Base-by-base conservation (phyloP, 2,329 filamentous ascomycete genomes). In the Aurifilum marmelostoma region DNA sequence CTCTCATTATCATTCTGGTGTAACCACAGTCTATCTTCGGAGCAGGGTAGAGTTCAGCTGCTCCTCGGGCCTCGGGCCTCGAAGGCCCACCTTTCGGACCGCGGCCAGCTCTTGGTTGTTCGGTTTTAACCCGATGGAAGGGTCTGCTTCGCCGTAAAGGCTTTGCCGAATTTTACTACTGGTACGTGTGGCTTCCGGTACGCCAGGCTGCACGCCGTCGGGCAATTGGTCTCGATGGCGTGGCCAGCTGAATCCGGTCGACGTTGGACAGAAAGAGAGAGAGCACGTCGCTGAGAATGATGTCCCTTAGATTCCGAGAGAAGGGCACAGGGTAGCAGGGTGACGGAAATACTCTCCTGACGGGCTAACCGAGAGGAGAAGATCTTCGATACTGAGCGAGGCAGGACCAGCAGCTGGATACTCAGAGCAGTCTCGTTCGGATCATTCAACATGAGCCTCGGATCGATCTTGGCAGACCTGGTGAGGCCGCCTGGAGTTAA, bases 401-500 rank as follows among this genome's bases (percentile, higher is more conserved):
- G n/a, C n/a, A 54, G 50, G 16, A 54, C 3, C 7, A 27, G 50
- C 50, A 54, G 11, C 12, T 21, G 43, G 7, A 3, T 47, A 7
- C 21, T 21, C 16, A 21, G 43, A 47, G 16, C 16, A 21, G 7
- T n/a, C 21, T 37, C 29, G 32, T 59, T 21, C n/a, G n/a, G n/a
- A n/a, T n/a, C 54, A 37, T 59, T 8, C 29, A 1, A 24, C 34
- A 79, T 79, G 77, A 75, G 72, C 21, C 63, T 74, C 70, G 72
- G 68, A 34, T 78, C 81, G 77, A 78, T 77, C 72, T 56, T 81
- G 41, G 76, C 78, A 9, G 76, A 80, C 72, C 78, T 83, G 11
- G 87, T 82, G 79, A 77, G 75, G 73, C 84, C 87, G 41, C 93
- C 93, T 54, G 88, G 91, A 77, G 81, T 97, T 81, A 97, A 97